Evolutionary conservation across 2,329 filamentous ascomycete genomes (phyloP).

Genomic region (Zymoseptoria crescenta): DNA sequence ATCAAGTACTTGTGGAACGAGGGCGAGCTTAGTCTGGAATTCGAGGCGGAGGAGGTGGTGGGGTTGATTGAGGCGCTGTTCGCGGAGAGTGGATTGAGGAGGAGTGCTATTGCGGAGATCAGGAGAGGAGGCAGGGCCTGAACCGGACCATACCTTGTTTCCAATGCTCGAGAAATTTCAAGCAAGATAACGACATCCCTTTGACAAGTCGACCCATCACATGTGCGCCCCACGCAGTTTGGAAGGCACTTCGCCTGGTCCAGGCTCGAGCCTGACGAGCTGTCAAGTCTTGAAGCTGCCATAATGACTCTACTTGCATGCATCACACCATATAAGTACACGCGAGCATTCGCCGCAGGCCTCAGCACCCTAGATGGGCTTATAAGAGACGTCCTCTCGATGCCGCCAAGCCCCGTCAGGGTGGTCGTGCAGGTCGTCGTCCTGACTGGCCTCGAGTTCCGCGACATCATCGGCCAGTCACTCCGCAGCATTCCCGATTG

Average conservation of each 20-base stretch:
- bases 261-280: too few species aligned
- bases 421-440: background rate
- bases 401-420: background rate
- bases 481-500: background rate
- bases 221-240: background rate
- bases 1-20: conserved; percentile 60
- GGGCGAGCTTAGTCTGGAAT: conserved; percentile 56
- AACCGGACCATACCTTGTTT: background rate
- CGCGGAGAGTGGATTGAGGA: conserved; percentile 52
- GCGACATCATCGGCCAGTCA: background rate
- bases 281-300: too few species aligned
- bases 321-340: background rate
- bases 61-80: conserved; percentile 58
- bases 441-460: background rate
- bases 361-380: background rate
- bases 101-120: conserved; percentile 52
- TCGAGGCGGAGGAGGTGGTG: conserved; percentile 53
- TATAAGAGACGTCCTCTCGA: background rate
- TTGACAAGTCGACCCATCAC: background rate
- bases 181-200: background rate
- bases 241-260: too few species aligned
- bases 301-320: background rate
- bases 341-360: background rate
- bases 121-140: conserved; percentile 22
- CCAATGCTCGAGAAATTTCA: background rate